phyloP scores from a whole-genome alignment of 2,329 filamentous ascomycete genomes.

The Didymella pomorum region DNA sequence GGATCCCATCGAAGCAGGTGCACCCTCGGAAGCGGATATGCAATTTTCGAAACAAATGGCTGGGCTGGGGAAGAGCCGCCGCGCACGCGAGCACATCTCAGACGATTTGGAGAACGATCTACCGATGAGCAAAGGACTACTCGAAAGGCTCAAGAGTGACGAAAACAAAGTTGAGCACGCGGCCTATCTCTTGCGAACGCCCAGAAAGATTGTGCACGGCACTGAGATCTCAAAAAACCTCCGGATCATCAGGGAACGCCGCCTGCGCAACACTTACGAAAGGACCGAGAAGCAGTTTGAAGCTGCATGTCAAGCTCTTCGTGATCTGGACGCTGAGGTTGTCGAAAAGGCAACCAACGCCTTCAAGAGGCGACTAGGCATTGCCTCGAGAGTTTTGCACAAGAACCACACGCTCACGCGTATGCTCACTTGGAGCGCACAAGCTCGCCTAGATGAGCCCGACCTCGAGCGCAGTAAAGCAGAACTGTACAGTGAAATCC shows the following conservation, averaged over 20 bases:
- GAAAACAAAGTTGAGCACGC: constrained; percentile 28
- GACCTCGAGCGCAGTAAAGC: constrained; percentile 22
- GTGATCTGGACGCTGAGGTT: constrained; percentile 18
- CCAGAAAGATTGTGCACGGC: constrained; percentile 5
- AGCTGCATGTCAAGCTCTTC: constrained; percentile 25
- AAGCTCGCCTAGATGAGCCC: constrained; percentile 38
- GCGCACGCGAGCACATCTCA: constrained; percentile 33
- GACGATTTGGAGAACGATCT: constrained; percentile 39
- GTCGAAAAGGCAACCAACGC: constrained; percentile 20
- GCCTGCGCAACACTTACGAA: constrained; percentile 25
- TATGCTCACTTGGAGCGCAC: constrained; percentile 39
- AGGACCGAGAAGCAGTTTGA: constrained; percentile 33
- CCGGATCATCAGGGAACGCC: constrained; percentile 11
- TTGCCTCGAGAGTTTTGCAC: constrained; percentile 33
- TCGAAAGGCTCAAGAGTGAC: constrained; percentile 37
- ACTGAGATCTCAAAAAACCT: constrained; percentile 12
- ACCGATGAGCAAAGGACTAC: constrained; percentile 35
- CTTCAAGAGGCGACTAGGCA: constrained; percentile 34
- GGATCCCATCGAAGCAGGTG: constrained; percentile 39
- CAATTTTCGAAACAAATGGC: constrained; percentile 32
- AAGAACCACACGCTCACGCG: constrained; percentile 42
- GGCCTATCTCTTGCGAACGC: constrained; percentile 7
- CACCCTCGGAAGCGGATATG: constrained; percentile 30
- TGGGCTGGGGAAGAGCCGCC: constrained; percentile 34
- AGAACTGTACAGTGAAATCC: constrained; percentile 31